Evolutionary conservation across 2,329 filamentous ascomycete genomes (phyloP).

Genomic region (Geosmithia putterillii): DNA sequence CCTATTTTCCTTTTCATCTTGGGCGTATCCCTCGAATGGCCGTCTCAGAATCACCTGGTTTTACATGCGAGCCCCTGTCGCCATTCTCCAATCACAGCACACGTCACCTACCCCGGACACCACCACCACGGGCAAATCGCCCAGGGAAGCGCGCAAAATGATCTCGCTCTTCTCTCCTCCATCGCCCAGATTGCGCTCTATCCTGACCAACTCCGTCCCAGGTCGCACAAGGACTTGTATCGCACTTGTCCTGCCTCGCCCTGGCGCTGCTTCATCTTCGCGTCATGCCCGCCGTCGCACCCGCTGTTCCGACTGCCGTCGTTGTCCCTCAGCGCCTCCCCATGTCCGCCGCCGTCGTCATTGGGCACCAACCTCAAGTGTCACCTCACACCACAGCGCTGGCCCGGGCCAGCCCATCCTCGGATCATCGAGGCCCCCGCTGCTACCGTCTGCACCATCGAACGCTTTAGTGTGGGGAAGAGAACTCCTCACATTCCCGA

Average conservation of each 20-base stretch:
- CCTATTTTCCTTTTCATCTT: constrained; percentile 1
- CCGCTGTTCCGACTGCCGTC: constrained; percentile 1
- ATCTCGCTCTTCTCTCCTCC: neutral
- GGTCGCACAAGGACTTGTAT: neutral
- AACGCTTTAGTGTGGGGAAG: neutral
- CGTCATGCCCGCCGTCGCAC: constrained; percentile 1
- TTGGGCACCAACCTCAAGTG: constrained; percentile 3
- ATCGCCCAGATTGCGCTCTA: constrained; percentile 2
- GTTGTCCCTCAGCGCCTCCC: neutral
- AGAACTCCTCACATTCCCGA: neutral
- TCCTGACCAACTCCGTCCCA: constrained; percentile 3
- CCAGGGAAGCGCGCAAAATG: neutral
- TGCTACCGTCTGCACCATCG: neutral
- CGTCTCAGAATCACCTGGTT: constrained; percentile 12
- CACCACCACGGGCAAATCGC: neutral
- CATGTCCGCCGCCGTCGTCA: constrained; percentile 2
- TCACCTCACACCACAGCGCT: neutral
- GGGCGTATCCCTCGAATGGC: constrained; percentile 26
- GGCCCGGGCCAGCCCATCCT: neutral
- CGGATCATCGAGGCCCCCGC: neutral
- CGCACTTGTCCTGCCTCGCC: constrained; percentile 1
- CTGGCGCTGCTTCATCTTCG: neutral
- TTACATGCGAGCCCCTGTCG: constrained; percentile 13
- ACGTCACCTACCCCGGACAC: constrained; percentile 5
- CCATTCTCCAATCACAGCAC: constrained; percentile 8